Conservation (phyloP, 2,329 filamentous ascomycete species). For the Paraconiothyrium brasiliense region DNA sequence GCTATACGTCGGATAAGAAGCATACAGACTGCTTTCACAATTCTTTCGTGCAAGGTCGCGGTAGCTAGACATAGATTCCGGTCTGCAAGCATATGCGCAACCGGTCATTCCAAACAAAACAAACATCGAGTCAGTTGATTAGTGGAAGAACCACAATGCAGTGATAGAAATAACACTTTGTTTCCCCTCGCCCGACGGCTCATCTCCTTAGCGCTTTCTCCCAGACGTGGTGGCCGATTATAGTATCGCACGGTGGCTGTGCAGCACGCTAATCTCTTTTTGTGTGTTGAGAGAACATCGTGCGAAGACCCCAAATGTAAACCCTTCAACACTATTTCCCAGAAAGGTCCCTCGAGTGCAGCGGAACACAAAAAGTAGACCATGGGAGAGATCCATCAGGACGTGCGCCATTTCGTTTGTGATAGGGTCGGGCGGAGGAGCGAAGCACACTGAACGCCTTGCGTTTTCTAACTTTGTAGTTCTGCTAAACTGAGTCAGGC, state of each 20-base stretch:
- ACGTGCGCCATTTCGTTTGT: not conserved
- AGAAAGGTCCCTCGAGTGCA: not conserved
- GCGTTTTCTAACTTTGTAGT: constrained; percentile 7
- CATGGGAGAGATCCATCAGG: not conserved
- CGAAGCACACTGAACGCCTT: constrained; percentile 1
- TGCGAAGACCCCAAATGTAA: not conserved
- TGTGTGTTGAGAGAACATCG: not conserved
- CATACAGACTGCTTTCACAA: not conserved
- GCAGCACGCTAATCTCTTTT: not conserved
- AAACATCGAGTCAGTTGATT: not conserved
- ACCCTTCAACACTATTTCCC: not conserved
- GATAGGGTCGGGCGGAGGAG: not conserved
- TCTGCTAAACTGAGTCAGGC: constrained; percentile 14
- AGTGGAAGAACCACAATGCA: not conserved
- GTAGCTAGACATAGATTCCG: not conserved
- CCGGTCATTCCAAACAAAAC: not conserved
- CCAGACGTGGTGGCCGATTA: constrained; percentile 4
- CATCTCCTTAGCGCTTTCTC: constrained; percentile 5
- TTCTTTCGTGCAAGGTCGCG: not conserved
- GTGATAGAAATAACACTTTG: not conserved
- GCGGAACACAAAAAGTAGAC: not conserved
- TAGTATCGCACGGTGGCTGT: constrained; percentile 12
- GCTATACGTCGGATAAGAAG: not conserved
- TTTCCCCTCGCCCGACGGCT: not conserved
- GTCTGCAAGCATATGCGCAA: not conserved